Evolutionary conservation across 2,329 filamentous ascomycete species (phyloP).

Genomic region (Ophiostoma piceae): DNA sequence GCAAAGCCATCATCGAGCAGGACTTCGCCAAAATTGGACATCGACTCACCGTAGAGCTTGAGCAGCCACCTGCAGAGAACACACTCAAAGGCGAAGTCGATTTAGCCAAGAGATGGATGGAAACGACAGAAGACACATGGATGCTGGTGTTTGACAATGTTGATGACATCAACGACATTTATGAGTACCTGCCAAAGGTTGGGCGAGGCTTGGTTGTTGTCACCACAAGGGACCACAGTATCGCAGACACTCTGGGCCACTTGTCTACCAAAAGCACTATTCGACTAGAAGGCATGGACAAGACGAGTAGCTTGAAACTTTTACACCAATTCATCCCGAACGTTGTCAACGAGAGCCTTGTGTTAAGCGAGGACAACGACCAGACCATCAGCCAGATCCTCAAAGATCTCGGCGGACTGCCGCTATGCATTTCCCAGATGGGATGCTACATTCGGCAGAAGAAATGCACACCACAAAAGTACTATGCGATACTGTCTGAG

Average conservation of each 20-base stretch:
- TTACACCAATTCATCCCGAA: not conserved
- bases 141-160: conserved; percentile 5
- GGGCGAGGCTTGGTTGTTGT: not conserved
- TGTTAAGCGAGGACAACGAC: not conserved
- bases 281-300: not conserved
- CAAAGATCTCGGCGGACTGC: not conserved
- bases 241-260: not conserved
- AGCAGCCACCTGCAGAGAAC: not conserved
- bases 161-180: not conserved
- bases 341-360: not conserved
- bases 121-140: not conserved
- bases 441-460: not conserved
- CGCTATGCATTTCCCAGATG: not conserved
- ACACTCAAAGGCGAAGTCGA: not conserved
- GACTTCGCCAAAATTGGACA: not conserved
- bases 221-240: not conserved
- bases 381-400: not conserved
- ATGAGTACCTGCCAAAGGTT: not conserved
- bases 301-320: not conserved
- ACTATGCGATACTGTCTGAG: not conserved
- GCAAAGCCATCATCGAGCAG: not conserved
- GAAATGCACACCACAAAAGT: not conserved
- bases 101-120: not conserved
- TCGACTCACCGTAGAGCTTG: not conserved
- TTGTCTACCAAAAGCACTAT: not conserved